These are phyloP conservation scores for Neurospora discreta DNA, from an alignment of 495 filamentous ascomycete genomes.

Conservation along the genomic window DNA sequence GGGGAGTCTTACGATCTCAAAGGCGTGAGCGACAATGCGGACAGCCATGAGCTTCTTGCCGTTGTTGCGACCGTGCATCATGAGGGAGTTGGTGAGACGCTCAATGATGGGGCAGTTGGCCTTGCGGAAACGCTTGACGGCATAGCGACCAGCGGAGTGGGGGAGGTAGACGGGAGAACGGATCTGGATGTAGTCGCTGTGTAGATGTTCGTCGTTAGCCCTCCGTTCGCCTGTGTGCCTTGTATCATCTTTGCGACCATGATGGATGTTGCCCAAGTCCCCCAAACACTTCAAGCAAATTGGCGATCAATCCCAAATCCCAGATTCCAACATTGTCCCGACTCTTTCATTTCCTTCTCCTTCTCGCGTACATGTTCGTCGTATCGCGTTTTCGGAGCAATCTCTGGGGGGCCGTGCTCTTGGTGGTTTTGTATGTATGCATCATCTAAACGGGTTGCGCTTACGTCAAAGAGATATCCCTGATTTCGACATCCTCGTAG, in stretches of 20 bases:
- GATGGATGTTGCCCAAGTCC: not conserved
- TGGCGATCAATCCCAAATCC: not conserved
- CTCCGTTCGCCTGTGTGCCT: not conserved
- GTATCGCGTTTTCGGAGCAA: not conserved
- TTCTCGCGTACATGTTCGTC: not conserved
- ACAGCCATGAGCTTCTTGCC: conserved; percentile 99
- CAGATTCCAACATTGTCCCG: not conserved
- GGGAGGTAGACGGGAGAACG: conserved; percentile 95
- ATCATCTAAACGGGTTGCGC: conserved; percentile 22
- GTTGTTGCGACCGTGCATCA: conserved; percentile 99
- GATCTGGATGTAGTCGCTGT: conserved; percentile 99
- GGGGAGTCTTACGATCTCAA: conserved; percentile 80
- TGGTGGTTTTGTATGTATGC: not conserved
- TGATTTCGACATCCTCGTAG: conserved; percentile 99
- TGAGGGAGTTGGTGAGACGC: conserved; percentile 99
- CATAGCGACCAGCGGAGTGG: conserved; percentile 97
- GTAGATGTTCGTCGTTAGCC: conserved; percentile 36
- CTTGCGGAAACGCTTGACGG: conserved; percentile 99
- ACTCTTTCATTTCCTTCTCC: not conserved
- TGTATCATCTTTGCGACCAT: not conserved
- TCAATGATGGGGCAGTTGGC: conserved; percentile 99
- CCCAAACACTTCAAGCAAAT: not conserved
- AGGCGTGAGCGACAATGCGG: conserved; percentile 96
- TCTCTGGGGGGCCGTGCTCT: not conserved
- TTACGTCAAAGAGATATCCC: conserved; percentile 99